Conservation (phyloP, 2,329 filamentous ascomycete species). For the Tothia fuscella region DNA sequence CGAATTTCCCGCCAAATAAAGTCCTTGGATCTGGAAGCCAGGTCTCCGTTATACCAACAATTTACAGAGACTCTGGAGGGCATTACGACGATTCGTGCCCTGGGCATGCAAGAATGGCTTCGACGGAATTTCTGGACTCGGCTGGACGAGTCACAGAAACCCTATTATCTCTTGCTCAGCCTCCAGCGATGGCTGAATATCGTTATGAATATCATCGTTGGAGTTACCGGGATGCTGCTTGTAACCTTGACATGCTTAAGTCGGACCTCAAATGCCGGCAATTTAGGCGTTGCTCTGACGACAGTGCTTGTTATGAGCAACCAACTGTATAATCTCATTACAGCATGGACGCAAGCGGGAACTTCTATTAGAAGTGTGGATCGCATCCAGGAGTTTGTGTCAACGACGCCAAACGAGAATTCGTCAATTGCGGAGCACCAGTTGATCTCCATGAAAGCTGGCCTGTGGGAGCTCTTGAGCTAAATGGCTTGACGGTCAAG, state of each 20-base stretch:
- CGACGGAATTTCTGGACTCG: slow-evolving; percentile 25
- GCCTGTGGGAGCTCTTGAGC: neutral
- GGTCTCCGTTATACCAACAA: slow-evolving; percentile 31
- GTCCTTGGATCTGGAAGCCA: slow-evolving; percentile 31
- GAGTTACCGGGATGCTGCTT: slow-evolving; percentile 26
- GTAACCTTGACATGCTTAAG: slow-evolving; percentile 18
- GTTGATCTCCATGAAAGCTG: neutral
- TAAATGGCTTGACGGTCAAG: neutral
- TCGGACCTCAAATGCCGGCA: slow-evolving; percentile 26
- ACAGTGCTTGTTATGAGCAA: slow-evolving; percentile 43
- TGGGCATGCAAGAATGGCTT: slow-evolving; percentile 33
- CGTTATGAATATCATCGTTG: slow-evolving; percentile 29
- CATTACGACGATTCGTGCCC: slow-evolving; percentile 39
- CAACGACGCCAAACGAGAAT: slow-evolving; percentile 31
- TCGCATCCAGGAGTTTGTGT: slow-evolving; percentile 41
- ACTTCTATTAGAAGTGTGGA: slow-evolving; percentile 46
- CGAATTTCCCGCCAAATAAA: slow-evolving; percentile 34
- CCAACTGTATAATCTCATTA: slow-evolving; percentile 36
- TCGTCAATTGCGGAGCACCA: slow-evolving; percentile 15
- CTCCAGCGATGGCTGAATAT: slow-evolving; percentile 33
- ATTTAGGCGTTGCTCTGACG: slow-evolving; percentile 41
- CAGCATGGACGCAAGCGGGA: slow-evolving; percentile 45
- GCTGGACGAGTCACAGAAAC: slow-evolving; percentile 30
- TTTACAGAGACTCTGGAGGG: slow-evolving; percentile 40
- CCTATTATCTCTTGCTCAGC: slow-evolving; percentile 33